These are phyloP conservation scores for Isatis lusitanica DNA, from an alignment of 441 rosid genomes.

Conservation along the genomic window DNA sequence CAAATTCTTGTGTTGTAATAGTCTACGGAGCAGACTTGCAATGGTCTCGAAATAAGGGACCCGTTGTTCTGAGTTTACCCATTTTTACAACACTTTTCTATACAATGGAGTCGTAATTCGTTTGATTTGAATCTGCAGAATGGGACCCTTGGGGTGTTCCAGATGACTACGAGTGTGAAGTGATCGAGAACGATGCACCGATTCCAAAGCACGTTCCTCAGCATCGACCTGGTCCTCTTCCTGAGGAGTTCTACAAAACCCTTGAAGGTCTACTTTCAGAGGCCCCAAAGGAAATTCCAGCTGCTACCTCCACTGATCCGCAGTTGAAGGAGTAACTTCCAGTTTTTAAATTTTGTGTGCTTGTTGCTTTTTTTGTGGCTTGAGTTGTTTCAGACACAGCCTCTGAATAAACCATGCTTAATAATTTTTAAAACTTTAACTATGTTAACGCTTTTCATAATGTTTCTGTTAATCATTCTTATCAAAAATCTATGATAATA, in stretches of 20 bases:
- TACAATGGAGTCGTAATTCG: background rate
- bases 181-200: constrained; percentile 81
- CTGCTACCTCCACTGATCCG: constrained; percentile 51
- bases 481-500: constrained; percentile 9
- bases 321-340: constrained; percentile 44
- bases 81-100: background rate
- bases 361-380: constrained; percentile 19
- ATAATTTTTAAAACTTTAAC: constrained; percentile 27
- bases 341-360: background rate
- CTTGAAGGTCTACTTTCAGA: constrained; percentile 53
- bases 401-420: constrained; percentile 17
- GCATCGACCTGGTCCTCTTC: constrained; percentile 91
- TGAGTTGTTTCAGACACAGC: constrained; percentile 7
- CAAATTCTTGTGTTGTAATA: background rate
- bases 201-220: constrained; percentile 87
- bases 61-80: background rate
- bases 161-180: constrained; percentile 81
- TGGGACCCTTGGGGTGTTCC: constrained; percentile 98
- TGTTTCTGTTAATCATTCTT: constrained; percentile 2
- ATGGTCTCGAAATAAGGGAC: background rate
- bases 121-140: constrained; percentile 4
- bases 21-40: background rate
- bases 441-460: constrained; percentile 6
- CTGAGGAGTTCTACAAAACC: constrained; percentile 77
- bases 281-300: constrained; percentile 35